These are phyloP conservation scores for Nidularia sp. DNA, from an alignment of 768 basidiomycete genomes.

Conservation along the genomic window DNA sequence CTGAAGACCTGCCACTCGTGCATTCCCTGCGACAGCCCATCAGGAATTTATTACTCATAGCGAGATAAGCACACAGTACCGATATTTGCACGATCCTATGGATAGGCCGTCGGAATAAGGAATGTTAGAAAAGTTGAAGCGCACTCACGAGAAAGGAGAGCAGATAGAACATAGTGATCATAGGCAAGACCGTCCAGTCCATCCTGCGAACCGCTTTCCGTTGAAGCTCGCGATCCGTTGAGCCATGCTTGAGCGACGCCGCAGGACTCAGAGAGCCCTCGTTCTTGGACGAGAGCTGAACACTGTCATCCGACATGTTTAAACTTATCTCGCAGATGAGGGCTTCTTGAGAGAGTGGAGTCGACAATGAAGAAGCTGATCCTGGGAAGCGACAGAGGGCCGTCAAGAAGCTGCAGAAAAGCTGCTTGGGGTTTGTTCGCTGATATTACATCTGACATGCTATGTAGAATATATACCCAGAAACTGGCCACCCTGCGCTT, in stretches of 20 bases:
- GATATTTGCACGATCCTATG: constrained; percentile 28
- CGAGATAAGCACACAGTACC: constrained; percentile 10
- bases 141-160: constrained; percentile 29
- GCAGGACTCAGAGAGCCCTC: too few species aligned
- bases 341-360: too few species aligned
- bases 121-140: not conserved
- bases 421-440: too few species aligned
- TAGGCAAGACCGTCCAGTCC: constrained; percentile 26
- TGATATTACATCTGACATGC: too few species aligned
- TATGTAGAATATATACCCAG: too few species aligned
- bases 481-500: too few species aligned
- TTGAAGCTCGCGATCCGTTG: constrained; percentile 3
- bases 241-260: not conserved
- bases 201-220: constrained; percentile 20
- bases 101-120: not conserved
- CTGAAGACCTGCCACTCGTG: constrained; percentile 44
- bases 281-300: too few species aligned
- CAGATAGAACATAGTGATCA: constrained; percentile 34
- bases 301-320: too few species aligned
- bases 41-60: not conserved
- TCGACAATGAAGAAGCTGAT: too few species aligned
- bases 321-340: too few species aligned
- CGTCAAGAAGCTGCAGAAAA: too few species aligned
- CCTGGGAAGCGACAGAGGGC: too few species aligned
- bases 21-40: constrained; percentile 27